Evolutionary conservation across 495 filamentous ascomycete genomes (phyloP), one percentile per base, ranked within the genome.

Genomic region (Glonium stellatum): DNA sequence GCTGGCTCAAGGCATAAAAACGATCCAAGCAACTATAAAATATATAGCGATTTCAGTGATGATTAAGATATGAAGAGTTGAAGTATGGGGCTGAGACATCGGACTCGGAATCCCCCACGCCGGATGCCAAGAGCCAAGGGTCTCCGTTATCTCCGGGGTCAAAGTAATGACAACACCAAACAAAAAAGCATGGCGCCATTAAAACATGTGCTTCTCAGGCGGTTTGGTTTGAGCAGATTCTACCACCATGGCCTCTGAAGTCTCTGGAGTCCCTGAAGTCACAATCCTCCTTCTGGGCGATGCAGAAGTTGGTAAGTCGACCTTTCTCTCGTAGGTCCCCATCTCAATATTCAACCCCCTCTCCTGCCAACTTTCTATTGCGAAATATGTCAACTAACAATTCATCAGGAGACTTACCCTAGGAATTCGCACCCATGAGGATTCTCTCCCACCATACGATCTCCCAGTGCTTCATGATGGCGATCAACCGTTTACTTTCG

Each of bases 401-500:
- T 54, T 15, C 39, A 48, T 9, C 55, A 74, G 72, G 15, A 72
- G 73, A 25, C 64, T 73, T 0, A 65, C 65, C 22, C 68, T 72
- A 55, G 71, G 71, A 62, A 51, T 64, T 57, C 59, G 57, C 35
- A 25, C 63, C 23, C 48, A 57, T 27, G 39, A 48, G 13, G 27
- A 46, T 11, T 57, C 61, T 13, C 63, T 65, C 18, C 54, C 60
- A 25, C 61, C 62, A 18, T 70, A 67, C 49, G 59, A 74, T 23
- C 77, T 87, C 54, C 76, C 78, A n/a, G 67, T 79, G 27, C 79
- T 95, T 36, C 82, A 80, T 49, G 88, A 95, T 75, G 70, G 79
- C 59, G 82, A 95, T 70, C 91, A 96, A 72, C 91, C 91, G 13
- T 95, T 89, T 71, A 73, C 86, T 53, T 93, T 90, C 70, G 81